Base-by-base conservation (phyloP, 441 rosid genomes). In the Raphanus hybrid region DNA sequence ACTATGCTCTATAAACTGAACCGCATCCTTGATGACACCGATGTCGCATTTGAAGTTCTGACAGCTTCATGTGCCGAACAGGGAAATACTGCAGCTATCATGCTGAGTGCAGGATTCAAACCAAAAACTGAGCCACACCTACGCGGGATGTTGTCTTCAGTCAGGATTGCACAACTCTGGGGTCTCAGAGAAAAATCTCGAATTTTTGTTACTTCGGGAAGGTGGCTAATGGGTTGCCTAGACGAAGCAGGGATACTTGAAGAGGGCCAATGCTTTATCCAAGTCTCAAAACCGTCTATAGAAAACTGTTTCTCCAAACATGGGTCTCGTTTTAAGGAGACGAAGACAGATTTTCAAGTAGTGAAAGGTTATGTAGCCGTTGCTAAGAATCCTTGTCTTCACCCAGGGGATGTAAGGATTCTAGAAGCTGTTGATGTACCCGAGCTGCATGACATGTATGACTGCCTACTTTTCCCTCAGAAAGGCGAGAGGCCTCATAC, bases 221-320 rank as follows among this genome's bases (percentile, higher is more conserved):
- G 98, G 87, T 93, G 97, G 98, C 85, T 95, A 73, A 93, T 95
- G 98, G 98, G 99, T 39, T 86, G 92, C 84, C 82, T 95, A 65
- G 99, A 95, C 64, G 97, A 93, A 85, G 57, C 77, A 57, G 98
- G 81, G 73, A 85, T 91, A 81, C 89, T 95, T 67, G 94, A 95
- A 78, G 85, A 87, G 27, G 98, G 97, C 39, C 94, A 95, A 41
- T 93, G 99, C 89, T 95, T 93, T 77, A 87, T 95, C 73, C 98
- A 93, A 85, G 92, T 93, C 64, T 90, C 97, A 3, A 87, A 41
- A 52, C 93, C 94, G 10, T 86, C 91, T 74, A 68, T 95, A 60
- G 91, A 89, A 76, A 88, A 80, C 29, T 85, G 97, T 82, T 95
- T 90, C 84, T 75, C 76, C 8, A 95, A 87, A 78, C 99, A 95